Conservation (phyloP, 2,329 filamentous ascomycete genomes). For the Ambrosiella xylebori region DNA sequence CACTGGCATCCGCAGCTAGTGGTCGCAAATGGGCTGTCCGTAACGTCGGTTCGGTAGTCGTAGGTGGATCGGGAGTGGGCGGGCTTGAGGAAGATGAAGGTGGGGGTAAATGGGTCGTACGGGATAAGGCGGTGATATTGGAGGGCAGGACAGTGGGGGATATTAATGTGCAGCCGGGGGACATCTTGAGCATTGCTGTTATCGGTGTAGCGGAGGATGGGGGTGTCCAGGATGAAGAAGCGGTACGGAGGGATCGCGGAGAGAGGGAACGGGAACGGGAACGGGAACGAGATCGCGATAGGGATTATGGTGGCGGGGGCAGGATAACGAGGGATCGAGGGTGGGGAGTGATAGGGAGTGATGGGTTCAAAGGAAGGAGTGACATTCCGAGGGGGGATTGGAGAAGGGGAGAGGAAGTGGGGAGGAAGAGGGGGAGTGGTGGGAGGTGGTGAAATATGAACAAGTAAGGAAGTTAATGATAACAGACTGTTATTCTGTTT, state of each 20-base stretch:
- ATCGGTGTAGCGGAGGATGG: conserved; percentile 60
- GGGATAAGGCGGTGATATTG: conserved; percentile 31
- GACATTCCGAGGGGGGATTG: conserved; percentile 17
- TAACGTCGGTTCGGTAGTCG: conserved; percentile 66
- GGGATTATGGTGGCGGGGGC: not conserved
- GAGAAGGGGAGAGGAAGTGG: conserved; percentile 17
- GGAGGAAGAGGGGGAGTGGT: not conserved
- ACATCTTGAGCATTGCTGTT: conserved; percentile 72
- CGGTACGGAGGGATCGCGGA: conserved; percentile 26
- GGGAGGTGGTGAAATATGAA: conserved; percentile 8
- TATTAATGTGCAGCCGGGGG: conserved; percentile 69
- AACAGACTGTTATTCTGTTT: conserved; percentile 17
- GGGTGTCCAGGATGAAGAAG: conserved; percentile 47
- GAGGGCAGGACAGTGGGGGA: conserved; percentile 59
- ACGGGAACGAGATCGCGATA: not conserved
- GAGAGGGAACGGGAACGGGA: not conserved
- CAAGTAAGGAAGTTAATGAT: conserved; percentile 22
- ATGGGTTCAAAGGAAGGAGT: not conserved
- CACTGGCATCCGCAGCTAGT: conserved; percentile 45
- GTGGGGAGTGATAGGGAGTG: not conserved
- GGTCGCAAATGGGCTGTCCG: conserved; percentile 41
- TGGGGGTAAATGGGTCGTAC: conserved; percentile 22
- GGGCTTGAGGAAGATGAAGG: conserved; percentile 17
- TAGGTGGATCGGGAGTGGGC: conserved; percentile 42
- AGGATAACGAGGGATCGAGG: not conserved